Base-by-base conservation (phyloP, 2,329 filamentous ascomycete species). In the Neonectria hederae region DNA sequence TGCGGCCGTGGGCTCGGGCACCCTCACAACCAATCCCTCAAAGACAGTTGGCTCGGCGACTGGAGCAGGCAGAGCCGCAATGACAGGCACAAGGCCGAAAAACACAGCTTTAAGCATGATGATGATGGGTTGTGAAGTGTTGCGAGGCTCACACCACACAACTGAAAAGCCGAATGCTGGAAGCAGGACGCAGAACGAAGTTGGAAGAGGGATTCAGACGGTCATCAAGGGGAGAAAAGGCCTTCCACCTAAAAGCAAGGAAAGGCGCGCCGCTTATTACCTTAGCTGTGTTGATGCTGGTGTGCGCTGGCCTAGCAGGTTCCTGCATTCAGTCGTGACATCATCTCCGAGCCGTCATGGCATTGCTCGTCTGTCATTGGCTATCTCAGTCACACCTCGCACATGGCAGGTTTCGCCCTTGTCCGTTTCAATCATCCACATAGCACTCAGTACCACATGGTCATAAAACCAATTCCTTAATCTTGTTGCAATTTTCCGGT, bases 1-100 rank as follows among this genome's bases (percentile, higher is more conserved):
- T 7, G 59, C 53, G 1, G 58, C 63, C 14, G 76, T 76, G 22
- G 76, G 73, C 30, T 71, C 68, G 8, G 73, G 69, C 17, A 67
- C 71, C 49, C 60, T 62, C 28, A 58, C 62, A 17, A 67, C 66
- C 9, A 57, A 54, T 17, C 56, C 57, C 9, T 43, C 63, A 28
- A 66, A 54, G 17, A 58, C 54, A 17, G 72, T 74, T 43, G 70
- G 72, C 54, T 72, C 69, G 7, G 72, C 59, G 43, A 63, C 42
- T 5, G 72, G 72, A 30, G 52, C 69, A 17, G 72, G 64, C 24
- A 74, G 56, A 48, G 72, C 72, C 61, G 70, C 53, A 49, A 60
- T 65, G 60, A 54, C 60, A 40, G 72, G 65, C 70, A 74, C 54
- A 6, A 74, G 62, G 59, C 69, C 71, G 54, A 72, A 46, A 40